A percentile compares a stretch with the other conserved stretches of the same genome.
These are phyloP conservation scores for Globisporangium spiculum DNA, from an alignment of 352 stramenopile genomes.

Conservation along the genomic window DNA sequence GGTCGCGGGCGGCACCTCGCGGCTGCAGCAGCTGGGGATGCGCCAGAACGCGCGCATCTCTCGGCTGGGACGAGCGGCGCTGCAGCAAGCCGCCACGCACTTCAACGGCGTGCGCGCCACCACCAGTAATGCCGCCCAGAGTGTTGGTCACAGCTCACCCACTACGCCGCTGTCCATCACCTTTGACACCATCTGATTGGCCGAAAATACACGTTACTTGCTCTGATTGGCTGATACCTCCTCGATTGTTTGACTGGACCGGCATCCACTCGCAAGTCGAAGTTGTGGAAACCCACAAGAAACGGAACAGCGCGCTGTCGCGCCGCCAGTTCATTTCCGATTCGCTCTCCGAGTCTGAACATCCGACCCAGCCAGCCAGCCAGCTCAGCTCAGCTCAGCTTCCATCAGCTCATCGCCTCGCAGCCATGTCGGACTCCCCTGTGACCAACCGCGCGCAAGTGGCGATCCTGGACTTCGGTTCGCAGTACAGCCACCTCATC, in stretches of 20 bases:
- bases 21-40: slow-evolving; percentile 54
- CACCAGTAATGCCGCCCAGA: slow-evolving; percentile 2
- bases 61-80: slow-evolving; percentile 21
- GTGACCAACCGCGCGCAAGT: slow-evolving; percentile 94
- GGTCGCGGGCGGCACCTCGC: slow-evolving; percentile 17
- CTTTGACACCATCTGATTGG: slow-evolving; percentile 29
- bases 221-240: slow-evolving; percentile 16
- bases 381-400: slow-evolving; percentile 11
- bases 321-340: slow-evolving; percentile 9
- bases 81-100: slow-evolving; percentile 26
- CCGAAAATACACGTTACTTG: background rate
- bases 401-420: slow-evolving; percentile 10
- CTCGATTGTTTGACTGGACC: slow-evolving; percentile 26
- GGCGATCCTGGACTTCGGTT: slow-evolving; percentile 99
- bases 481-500: slow-evolving; percentile 99
- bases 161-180: slow-evolving; percentile 10
- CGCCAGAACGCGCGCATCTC: slow-evolving; percentile 44
- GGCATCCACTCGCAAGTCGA: slow-evolving; percentile 13
- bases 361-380: background rate
- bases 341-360: slow-evolving; percentile 5
- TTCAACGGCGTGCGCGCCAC: slow-evolving; percentile 28
- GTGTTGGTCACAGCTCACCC: slow-evolving; percentile 8
- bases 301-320: slow-evolving; percentile 1
- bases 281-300: slow-evolving; percentile 14
- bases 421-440: slow-evolving; percentile 65